Base-by-base conservation (phyloP, 208 protist species). In the Naegleria gruberi region DNA sequence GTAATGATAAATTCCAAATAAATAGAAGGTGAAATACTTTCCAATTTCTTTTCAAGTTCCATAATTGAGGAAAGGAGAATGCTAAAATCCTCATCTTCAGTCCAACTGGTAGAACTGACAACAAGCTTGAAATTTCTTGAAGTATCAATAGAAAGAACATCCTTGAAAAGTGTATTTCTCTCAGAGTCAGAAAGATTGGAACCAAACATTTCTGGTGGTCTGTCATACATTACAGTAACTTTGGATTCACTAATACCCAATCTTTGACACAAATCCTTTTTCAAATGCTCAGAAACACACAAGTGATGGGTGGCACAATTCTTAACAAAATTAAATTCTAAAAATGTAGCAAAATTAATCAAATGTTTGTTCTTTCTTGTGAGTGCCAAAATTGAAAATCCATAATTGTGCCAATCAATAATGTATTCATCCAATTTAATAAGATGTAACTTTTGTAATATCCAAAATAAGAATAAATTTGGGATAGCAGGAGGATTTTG, bases 31-130 rank as follows among this genome's bases (percentile, higher is more conserved):
- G 87, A 47, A 44, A n/a, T 55, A 44, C 91, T 57, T 8, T 90
- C 47, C 0, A 98, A 74, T 4, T 93, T 95, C 40, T 93, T 90
- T 90, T 98, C 96, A 40, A 98, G 92, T 0, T 93, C 91, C 37
- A 91, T 90, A 7, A 98, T 93, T 17, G 97, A 95, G 8, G 97
- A 92, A 0, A 99, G 91, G n/a, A 99, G 91, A 26, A 98, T 94
- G 3, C 90, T 92, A 92, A 99, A 98, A 91, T 99, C 97, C 93
- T 99, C 98, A 73, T 99, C 98, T 8, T 93, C 90, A 5, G 97
- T 99, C 97, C 97, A 99, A 92, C 95, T 98, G 7, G 98, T 99
- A 3, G 95, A 94, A 73, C 93, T 96, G 1, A 99, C 94, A 44
- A 74, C 43, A 23, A 74, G 26, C 30, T 82, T 42, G 37, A n/a